Percentiles rank a stretch among this genome's conserved stretches.
These are phyloP conservation scores for Cystofilobasidium capitatum DNA, from an alignment of 768 basidiomycete species.

Conservation along the genomic window DNA sequence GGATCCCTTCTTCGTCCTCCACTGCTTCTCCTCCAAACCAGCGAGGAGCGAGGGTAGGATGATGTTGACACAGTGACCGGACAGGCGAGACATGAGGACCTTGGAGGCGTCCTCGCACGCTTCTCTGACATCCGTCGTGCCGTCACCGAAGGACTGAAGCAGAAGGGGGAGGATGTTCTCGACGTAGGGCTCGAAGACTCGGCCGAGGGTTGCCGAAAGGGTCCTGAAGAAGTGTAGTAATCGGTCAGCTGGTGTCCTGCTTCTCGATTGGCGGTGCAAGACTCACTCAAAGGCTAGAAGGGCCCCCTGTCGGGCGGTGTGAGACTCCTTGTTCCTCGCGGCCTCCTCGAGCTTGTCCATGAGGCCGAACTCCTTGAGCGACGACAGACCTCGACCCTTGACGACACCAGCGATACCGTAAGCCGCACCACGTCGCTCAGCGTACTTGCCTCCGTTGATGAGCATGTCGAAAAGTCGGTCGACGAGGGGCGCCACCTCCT, in stretches of 20 bases:
- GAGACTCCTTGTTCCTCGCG: conserved; percentile 78
- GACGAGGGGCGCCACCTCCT: conserved; percentile 56
- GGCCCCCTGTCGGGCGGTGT: conserved; percentile 80
- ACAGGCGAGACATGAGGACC: conserved; percentile 84
- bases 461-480: conserved; percentile 68
- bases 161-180: conserved; percentile 72
- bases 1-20: conserved; percentile 90
- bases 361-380: conserved; percentile 74
- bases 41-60: conserved; percentile 81
- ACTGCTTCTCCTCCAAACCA: conserved; percentile 93
- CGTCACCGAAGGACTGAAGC: conserved; percentile 75
- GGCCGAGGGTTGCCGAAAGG: conserved; percentile 70
- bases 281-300: conserved; percentile 76
- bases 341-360: conserved; percentile 63
- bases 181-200: conserved; percentile 54
- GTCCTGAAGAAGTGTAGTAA: conserved; percentile 41
- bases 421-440: conserved; percentile 87
- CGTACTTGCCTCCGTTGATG: conserved; percentile 73
- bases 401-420: conserved; percentile 90
- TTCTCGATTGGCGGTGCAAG: background rate
- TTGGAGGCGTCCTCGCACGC: conserved; percentile 84
- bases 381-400: conserved; percentile 76
- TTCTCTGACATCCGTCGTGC: conserved; percentile 76
- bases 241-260: too few relatives aligned
- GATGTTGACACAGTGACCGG: conserved; percentile 73